Conservation (phyloP, 1,284 basidiomycete genomes). For the Exobasidium cylindrosporum region DNA sequence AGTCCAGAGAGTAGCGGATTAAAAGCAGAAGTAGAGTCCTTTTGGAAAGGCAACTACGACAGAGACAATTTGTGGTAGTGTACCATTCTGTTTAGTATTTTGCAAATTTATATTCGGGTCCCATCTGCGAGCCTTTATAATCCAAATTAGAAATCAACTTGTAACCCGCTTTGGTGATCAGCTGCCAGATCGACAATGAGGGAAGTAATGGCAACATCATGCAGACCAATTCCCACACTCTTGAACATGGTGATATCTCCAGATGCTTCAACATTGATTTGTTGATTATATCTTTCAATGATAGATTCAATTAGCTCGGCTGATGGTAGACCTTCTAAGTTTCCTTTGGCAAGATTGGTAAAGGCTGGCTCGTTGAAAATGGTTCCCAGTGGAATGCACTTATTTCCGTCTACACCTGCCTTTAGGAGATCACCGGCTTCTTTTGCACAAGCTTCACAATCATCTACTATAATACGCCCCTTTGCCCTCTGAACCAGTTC, state of each 20-base stretch:
- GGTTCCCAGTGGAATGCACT: neutral
- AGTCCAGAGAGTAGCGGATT: neutral
- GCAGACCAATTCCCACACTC: conserved; percentile 4
- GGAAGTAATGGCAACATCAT: conserved; percentile 6
- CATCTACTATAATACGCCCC: neutral
- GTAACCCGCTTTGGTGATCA: too few species aligned
- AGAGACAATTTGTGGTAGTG: too few species aligned
- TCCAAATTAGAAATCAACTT: too few species aligned
- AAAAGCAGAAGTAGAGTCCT: neutral
- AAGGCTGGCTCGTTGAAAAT: neutral
- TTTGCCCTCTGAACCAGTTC: neutral
- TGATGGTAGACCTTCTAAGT: neutral
- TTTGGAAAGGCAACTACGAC: neutral
- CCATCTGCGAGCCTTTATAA: too few species aligned
- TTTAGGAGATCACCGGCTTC: conserved; percentile 8
- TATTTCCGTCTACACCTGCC: neutral
- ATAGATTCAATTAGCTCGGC: too few species aligned
- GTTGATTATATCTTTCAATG: too few species aligned
- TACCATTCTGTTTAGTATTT: too few species aligned
- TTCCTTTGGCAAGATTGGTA: neutral
- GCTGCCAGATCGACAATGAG: conserved; percentile 1
- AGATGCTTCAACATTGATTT: too few species aligned
- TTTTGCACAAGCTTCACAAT: conserved; percentile 1
- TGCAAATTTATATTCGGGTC: too few species aligned
- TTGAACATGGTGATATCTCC: conserved; percentile 1